Conservation (phyloP, 805 yeast genomes). For the Myxozyma udenii region DNA sequence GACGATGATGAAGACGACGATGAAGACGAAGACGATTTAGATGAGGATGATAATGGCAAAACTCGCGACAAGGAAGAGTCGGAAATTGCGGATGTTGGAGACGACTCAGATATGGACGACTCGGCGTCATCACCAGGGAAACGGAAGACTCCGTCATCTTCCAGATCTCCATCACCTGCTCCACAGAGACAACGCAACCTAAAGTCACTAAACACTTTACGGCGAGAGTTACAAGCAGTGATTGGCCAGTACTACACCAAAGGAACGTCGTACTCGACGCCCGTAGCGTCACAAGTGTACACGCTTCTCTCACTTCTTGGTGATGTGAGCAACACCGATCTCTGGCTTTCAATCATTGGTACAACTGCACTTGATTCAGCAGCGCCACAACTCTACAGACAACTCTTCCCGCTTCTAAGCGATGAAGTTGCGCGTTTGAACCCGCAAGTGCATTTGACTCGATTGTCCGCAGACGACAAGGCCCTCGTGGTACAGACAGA, state of each 20-base stretch:
- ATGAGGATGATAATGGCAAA: conserved; percentile 40
- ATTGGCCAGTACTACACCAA: conserved; percentile 76
- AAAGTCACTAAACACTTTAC: conserved; percentile 37
- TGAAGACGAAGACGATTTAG: conserved; percentile 38
- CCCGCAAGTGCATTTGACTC: conserved; percentile 33
- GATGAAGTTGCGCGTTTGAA: conserved; percentile 80
- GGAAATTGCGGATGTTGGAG: conserved; percentile 21
- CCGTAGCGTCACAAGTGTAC: conserved; percentile 76
- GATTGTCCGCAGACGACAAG: conserved; percentile 32
- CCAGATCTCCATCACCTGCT: conserved; percentile 26
- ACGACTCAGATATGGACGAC: conserved; percentile 28
- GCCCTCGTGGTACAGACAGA: conserved; percentile 71
- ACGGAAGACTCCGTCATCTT: conserved; percentile 36
- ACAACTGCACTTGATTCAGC: conserved; percentile 73
- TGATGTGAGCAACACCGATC: conserved; percentile 60
- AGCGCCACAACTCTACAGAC: conserved; percentile 67
- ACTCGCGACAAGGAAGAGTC: conserved; percentile 35
- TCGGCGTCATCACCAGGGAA: conserved; percentile 23
- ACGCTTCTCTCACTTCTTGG: conserved; percentile 77
- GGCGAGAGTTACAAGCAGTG: conserved; percentile 47
- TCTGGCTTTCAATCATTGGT: conserved; percentile 90
- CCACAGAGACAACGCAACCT: conserved; percentile 28
- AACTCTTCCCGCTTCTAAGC: conserved; percentile 65
- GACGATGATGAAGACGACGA: conserved; percentile 38
- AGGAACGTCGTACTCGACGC: conserved; percentile 74